Percentiles rank a stretch among this genome's conserved stretches.
phyloP scores from a whole-genome alignment of 2,329 filamentous ascomycete genomes.

The Aureobasidium melanogenum region DNA sequence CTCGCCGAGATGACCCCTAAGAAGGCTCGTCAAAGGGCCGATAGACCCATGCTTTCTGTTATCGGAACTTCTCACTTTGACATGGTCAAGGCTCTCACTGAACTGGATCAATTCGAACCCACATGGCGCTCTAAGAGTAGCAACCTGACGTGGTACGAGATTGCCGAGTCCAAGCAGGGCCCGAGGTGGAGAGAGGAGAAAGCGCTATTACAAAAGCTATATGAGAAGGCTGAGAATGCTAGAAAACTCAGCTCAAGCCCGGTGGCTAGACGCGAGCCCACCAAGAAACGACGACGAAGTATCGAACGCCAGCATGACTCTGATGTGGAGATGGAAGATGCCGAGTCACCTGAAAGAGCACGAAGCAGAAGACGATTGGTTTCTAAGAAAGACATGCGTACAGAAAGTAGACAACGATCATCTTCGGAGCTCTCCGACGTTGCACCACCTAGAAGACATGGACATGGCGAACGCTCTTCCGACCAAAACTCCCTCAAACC shows the following conservation, averaged over 20 bases:
- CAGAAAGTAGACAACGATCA: slow-evolving; percentile 21
- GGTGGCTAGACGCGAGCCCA: slow-evolving; percentile 27
- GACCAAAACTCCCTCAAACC: slow-evolving; percentile 19
- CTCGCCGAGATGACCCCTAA: slow-evolving; percentile 49
- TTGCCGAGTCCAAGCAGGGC: slow-evolving; percentile 72
- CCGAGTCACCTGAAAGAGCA: slow-evolving; percentile 12
- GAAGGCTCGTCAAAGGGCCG: slow-evolving; percentile 56
- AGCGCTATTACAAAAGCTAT: slow-evolving; percentile 67
- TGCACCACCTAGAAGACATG: slow-evolving; percentile 18
- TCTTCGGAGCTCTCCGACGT: slow-evolving; percentile 23
- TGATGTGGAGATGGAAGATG: slow-evolving; percentile 15
- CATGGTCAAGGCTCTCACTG: slow-evolving; percentile 53
- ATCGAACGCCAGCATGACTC: slow-evolving; percentile 6
- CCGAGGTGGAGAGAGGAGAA: slow-evolving; percentile 87
- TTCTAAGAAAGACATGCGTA: slow-evolving; percentile 27
- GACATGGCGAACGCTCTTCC: slow-evolving; percentile 14
- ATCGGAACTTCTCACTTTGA: slow-evolving; percentile 83
- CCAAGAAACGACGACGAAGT: slow-evolving; percentile 18
- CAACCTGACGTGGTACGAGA: slow-evolving; percentile 76
- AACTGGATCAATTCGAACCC: slow-evolving; percentile 61
- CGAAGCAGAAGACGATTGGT: slow-evolving; percentile 23
- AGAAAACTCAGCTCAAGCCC: slow-evolving; percentile 27
- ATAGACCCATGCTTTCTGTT: slow-evolving; percentile 87
- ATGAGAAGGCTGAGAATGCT: slow-evolving; percentile 41
- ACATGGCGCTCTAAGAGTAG: slow-evolving; percentile 57